Percentiles rank a stretch among this genome's conserved stretches.
These are phyloP conservation scores for Opeltia flavorubescens DNA, from an alignment of 495 filamentous ascomycete genomes.

Conservation along the genomic window DNA sequence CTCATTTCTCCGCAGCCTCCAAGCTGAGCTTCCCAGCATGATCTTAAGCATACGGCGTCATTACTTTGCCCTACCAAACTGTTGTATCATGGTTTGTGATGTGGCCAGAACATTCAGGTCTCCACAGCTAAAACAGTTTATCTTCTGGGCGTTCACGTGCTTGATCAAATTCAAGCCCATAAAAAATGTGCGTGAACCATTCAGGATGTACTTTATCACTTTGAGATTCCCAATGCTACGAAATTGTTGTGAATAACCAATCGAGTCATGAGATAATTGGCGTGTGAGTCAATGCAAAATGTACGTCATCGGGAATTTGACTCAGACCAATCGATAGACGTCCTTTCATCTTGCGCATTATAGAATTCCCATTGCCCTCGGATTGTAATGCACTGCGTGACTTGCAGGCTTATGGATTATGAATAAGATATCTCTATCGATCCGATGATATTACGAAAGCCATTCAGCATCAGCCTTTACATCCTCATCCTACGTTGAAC, in stretches of 20 bases:
- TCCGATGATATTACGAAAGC: slow-evolving; percentile 16
- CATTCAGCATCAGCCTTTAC: background rate
- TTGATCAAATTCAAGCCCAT: background rate
- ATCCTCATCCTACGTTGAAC: background rate
- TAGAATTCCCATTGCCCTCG: too few species aligned
- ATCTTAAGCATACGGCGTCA: background rate
- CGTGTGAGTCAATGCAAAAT: too few species aligned
- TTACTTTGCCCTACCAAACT: background rate
- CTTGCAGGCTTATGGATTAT: background rate
- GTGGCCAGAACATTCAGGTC: background rate
- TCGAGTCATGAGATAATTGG: too few species aligned
- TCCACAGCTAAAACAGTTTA: background rate
- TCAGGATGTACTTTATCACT: background rate
- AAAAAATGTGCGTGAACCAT: background rate
- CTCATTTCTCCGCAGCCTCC: slow-evolving; percentile 72
- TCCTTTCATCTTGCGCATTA: too few species aligned
- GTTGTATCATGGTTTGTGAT: background rate
- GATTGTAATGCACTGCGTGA: too few species aligned
- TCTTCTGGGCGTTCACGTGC: background rate
- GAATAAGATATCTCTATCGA: background rate
- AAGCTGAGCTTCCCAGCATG: slow-evolving; percentile 2
- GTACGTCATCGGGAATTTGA: too few species aligned
- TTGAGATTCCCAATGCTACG: too few species aligned
- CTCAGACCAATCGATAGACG: too few species aligned
- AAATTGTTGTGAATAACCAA: too few species aligned